These are phyloP conservation scores for Pontederia paniculata DNA, from an alignment of 176 grass and related monocot genomes.

Conservation along the genomic window DNA sequence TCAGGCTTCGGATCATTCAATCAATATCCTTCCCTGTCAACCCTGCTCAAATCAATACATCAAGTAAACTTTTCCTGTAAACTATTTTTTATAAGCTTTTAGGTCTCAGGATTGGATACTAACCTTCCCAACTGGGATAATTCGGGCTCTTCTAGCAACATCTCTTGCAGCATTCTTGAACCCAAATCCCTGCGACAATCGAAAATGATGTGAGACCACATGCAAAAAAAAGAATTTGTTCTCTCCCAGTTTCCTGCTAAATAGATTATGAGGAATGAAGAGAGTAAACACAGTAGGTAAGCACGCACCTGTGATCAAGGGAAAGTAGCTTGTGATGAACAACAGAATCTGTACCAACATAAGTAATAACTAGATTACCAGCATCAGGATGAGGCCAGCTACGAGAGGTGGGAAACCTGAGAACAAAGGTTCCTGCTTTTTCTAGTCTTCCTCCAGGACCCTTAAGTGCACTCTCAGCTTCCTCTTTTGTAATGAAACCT, in stretches of 20 bases:
- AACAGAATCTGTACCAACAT: slow-evolving; percentile 38
- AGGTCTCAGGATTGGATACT: slow-evolving; percentile 9
- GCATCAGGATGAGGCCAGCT: slow-evolving; percentile 96
- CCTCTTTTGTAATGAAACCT: slow-evolving; percentile 71
- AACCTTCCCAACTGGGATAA: slow-evolving; percentile 57
- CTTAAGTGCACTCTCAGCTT: slow-evolving; percentile 55
- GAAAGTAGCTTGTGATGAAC: slow-evolving; percentile 68
- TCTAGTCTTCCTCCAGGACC: slow-evolving; percentile 25
- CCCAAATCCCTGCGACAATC: slow-evolving; percentile 32
- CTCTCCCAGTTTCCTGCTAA: neutral
- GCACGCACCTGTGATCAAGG: slow-evolving; percentile 45
- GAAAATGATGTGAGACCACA: slow-evolving; percentile 5
- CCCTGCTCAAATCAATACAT: no score
- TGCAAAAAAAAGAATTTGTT: neutral
- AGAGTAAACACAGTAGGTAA: neutral
- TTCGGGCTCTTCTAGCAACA: slow-evolving; percentile 74
- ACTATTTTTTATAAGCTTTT: no score
- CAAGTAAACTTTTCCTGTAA: no score
- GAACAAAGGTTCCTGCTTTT: slow-evolving; percentile 59
- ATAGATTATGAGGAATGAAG: neutral
- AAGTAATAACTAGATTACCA: slow-evolving; percentile 63
- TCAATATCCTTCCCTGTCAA: no score
- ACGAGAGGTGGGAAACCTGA: slow-evolving; percentile 73
- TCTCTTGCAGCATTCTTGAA: slow-evolving; percentile 41
- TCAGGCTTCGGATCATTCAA: no score